phyloP scores from a whole-genome alignment of 1,139 yeast species.

The Entelexis paramagnoliae region DNA sequence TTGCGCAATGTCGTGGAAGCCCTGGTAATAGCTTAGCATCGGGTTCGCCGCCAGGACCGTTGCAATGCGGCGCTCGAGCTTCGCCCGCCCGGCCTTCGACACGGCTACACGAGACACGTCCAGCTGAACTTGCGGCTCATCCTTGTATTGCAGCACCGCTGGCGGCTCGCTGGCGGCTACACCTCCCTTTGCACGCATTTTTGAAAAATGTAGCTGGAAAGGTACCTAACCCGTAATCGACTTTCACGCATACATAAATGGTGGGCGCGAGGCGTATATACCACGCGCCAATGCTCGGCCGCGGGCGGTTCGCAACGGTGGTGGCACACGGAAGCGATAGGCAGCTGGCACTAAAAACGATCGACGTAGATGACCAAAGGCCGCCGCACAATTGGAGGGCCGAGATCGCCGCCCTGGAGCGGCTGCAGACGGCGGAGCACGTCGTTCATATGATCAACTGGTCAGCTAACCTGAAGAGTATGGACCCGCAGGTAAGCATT shows the following conservation, averaged over 20 bases:
- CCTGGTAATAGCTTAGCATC: conserved; percentile 69
- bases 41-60: conserved; percentile 54
- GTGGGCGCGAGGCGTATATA: too few relatives aligned
- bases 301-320: conserved; percentile 33
- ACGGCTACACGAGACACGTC: conserved; percentile 58
- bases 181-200: background rate
- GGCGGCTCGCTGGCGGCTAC: background rate
- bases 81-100: conserved; percentile 24
- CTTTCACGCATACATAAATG: background rate
- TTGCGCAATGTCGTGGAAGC: conserved; percentile 76
- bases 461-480: conserved; percentile 23
- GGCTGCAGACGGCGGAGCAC: conserved; percentile 13
- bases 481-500: conserved; percentile 36
- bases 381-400: conserved; percentile 42
- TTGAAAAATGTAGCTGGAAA: background rate
- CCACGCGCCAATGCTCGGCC: conserved; percentile 23
- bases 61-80: conserved; percentile 37
- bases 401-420: conserved; percentile 33
- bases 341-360: conserved; percentile 37
- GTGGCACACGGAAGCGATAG: conserved; percentile 23
- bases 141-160: conserved; percentile 29
- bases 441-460: conserved; percentile 30
- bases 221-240: background rate
- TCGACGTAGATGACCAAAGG: conserved; percentile 40
- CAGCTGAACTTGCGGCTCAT: conserved; percentile 66